Base-by-base conservation (phyloP, 768 basidiomycete species). In the Lactarius evosmus region DNA sequence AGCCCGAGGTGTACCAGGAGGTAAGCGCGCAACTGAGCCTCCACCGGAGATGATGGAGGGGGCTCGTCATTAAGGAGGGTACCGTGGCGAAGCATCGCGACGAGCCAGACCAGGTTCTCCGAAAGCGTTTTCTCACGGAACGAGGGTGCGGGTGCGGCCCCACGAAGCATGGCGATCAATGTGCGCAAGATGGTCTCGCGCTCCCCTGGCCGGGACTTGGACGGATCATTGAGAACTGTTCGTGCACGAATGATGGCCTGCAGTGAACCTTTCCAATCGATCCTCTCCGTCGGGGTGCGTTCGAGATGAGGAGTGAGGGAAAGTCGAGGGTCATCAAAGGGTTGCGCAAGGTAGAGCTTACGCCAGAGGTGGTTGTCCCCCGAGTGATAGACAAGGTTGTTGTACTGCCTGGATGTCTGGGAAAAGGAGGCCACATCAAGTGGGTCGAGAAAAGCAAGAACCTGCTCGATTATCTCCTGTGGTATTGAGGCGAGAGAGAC, bases 291-390 rank as follows among this genome's bases (percentile, higher is more conserved):
- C 16, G 54, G 16, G 6, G 69, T 17, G 16, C 62, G 71, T n/a
- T 69, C 22, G 22, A 74, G 77, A 63, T 68, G 72, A 12, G 74
- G 73, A 2, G 77, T 78, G 6, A 82, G 69, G 52, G 84, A 81
- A n/a, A 59, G 57, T 9, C 84, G 75, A 1, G 84, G 87, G 68
- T 91, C 87, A 63, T 91, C 89, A 61, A 88, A 78, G 0, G 81
- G 78, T 61, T 84, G 81, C 0, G 74, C 68, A 49, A 91, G 84
- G 72, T 89, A 91, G 6, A 91, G 77, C 9, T 73, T 74, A 8
- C 86, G 80, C 89, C 89, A 91, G 40, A 89, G 74, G 54, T 82
- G 75, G 30, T 75, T 75, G 66, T 82, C 78, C 9, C 74, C 73
- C 2, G 77, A 66, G 49, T 71, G 58, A 67, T 87, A 85, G 27